These are phyloP conservation scores for Coemansia sp. DNA, from an alignment of 371 early-diverging fungal species.

Conservation along the genomic window DNA sequence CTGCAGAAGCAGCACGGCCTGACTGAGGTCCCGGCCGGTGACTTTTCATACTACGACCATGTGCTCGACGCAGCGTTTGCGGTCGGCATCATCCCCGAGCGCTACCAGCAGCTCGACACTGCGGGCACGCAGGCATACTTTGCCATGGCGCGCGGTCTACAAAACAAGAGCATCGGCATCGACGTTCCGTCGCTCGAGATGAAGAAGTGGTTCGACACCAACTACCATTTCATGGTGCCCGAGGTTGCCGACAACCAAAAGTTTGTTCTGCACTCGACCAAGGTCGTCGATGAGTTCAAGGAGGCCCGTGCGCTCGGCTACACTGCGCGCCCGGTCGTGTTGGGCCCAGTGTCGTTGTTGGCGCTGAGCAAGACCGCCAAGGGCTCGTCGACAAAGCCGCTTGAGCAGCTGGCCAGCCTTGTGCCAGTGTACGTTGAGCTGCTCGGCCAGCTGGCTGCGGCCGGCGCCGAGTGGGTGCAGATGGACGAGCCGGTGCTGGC, in stretches of 20 bases:
- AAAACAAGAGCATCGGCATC: conserved; percentile 57
- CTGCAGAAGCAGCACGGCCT: conserved; percentile 79
- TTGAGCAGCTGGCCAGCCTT: conserved; percentile 72
- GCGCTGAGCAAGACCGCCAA: conserved; percentile 79
- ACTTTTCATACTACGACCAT: conserved; percentile 95
- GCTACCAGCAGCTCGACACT: conserved; percentile 59
- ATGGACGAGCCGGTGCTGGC: conserved; percentile 90
- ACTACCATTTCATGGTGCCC: conserved; percentile 87
- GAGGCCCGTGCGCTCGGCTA: conserved; percentile 92
- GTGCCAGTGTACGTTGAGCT: conserved; percentile 79
- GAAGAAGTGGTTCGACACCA: conserved; percentile 97
- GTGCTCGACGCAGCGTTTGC: conserved; percentile 84
- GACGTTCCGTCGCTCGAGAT: conserved; percentile 95
- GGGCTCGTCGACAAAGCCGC: conserved; percentile 56
- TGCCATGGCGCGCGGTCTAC: conserved; percentile 95
- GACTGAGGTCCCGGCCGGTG: conserved; percentile 86
- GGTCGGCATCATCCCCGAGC: conserved; percentile 74
- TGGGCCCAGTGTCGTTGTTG: conserved; percentile 92
- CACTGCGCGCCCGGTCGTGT: conserved; percentile 83
- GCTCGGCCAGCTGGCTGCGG: conserved; percentile 70
- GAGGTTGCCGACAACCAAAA: conserved; percentile 75
- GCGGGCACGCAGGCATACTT: conserved; percentile 83
- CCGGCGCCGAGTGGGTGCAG: conserved; percentile 92
- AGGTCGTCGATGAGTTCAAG: conserved; percentile 83
- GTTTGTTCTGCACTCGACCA: conserved; percentile 70